Evolutionary conservation across 2,329 filamentous ascomycete species (phyloP), one percentile per base, ranked within the genome.

Genomic region (Penicillium sp.): DNA sequence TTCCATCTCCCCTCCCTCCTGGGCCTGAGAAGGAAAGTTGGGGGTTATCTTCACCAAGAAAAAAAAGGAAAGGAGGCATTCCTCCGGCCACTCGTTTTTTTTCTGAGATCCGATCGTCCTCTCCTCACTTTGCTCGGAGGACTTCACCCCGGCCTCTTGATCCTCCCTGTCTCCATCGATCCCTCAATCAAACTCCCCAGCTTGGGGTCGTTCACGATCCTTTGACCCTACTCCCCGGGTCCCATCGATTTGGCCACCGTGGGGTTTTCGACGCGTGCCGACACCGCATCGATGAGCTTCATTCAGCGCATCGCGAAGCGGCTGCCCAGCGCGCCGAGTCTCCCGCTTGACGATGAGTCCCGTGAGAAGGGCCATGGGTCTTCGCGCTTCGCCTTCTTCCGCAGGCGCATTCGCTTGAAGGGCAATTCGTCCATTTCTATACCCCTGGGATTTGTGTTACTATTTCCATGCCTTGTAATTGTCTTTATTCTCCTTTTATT

Each of bases 381-480:
- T 46, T 77, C 82, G 15, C 78, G 79, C 65, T 79, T 95, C 66
- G 87, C 89, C 56, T 95, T 97, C 73, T 90, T 97, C 72, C 83
- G 87, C 63, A 84, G 90, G 68, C 90, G 93, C 45, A 84, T 99
- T 79, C 87, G 92, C 63, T 78, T 99, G 77, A 89, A 87, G 75
- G 90, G 91, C 66, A 96, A 96, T 75, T 97, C 92, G 49, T 89
- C 88, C 67, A 85, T 97, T 72, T 96, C 93, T 45, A 87, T 97
- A 69, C 94, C 94, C 21, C 79, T 99, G 46, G 93, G 93, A 62
- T 86, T 97, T 68, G 91, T 97, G 63, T 82, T 99, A 61, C 79
- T 97, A 63, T 97, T 97, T 71, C 94, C 94, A 60, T 85, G 89
- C 70, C 87, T 97, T 70, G 90, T 97, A 66, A 84, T 97, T 76